Evolutionary conservation across 116 monocot genomes (phyloP), one percentile per base, ranked within the genome.

Genomic region (Dioscorea cayenensis): DNA sequence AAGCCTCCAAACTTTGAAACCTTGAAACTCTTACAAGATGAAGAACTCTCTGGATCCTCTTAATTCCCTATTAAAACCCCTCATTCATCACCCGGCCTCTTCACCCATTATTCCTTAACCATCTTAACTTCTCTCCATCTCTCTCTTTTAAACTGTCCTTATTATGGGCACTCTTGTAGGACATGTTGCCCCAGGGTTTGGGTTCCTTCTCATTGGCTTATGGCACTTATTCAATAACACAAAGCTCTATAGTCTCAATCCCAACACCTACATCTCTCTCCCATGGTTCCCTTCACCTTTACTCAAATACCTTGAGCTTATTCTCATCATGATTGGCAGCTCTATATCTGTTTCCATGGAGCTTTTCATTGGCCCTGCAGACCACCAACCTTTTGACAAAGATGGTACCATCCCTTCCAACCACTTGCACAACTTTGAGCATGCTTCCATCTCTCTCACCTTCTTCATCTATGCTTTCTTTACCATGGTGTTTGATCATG

Each of bases 341-440:
- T 28, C 9, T 17, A 19, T 55, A 22, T 82, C 68, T 55, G 73
- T 82, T 3, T 32, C 73, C 73, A 82, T 76, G 76, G 81, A 82
- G 81, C 81, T 77, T 73, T 82, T 82, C 73, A 72, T 82, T 62
- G 73, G 81, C 55, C 81, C 81, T 23, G 62, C 36, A 6, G 5
- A 20, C 48, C 77, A 77, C 73, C 81, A 82, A 14, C 81, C 77
- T n/a, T 68, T 82, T 43, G 77, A 78, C 49, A 3, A 23, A 35
- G 82, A 78, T 35, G 67, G 64, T 49, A 63, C 71, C 66, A 77
- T 78, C 71, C 82, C 77, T 35, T 73, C 77, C 61, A 66, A 74
- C 62, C 77, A 82, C 74, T 66, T 77, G 52, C 77, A 82, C 74
- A 82, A 78, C 70, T 82, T 82, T 51, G 82, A 82, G 74, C 82